phyloP scores from a whole-genome alignment of 345 rosid genomes.

The Camelina hispida region DNA sequence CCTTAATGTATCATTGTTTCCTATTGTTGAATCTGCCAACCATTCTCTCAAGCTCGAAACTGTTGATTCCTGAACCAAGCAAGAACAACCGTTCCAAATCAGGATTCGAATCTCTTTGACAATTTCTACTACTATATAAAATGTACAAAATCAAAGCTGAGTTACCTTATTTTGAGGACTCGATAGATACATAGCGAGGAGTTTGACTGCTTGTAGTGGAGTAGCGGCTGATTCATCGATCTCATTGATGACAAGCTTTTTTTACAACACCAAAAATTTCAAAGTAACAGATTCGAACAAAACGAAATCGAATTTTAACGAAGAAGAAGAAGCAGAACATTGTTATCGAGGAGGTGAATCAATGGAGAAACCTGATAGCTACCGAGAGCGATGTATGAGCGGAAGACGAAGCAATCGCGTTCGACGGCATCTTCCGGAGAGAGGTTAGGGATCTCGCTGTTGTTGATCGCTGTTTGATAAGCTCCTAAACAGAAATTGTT shows the following conservation, averaged over 20 bases:
- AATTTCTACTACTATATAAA: neutral
- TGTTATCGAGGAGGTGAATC: no score
- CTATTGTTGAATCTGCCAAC: conserved; percentile 76
- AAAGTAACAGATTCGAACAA: conserved; percentile 1
- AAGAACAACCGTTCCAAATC: neutral
- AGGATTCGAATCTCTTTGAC: neutral
- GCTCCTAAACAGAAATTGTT: conserved; percentile 85
- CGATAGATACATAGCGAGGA: conserved; percentile 75
- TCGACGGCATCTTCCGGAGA: conserved; percentile 79
- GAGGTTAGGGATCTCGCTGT: conserved; percentile 70
- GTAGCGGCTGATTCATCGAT: conserved; percentile 79
- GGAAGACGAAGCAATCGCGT: conserved; percentile 77
- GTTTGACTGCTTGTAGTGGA: conserved; percentile 81
- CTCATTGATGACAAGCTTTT: conserved; percentile 78
- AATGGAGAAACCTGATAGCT: conserved; percentile 61
- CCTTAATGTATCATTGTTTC: conserved; percentile 62
- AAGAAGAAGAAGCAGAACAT: no score
- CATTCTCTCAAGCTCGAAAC: conserved; percentile 77
- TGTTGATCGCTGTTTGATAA: conserved; percentile 89
- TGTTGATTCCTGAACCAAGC: conserved; percentile 61
- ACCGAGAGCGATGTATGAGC: conserved; percentile 93
- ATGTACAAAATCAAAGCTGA: neutral
- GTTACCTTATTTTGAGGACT: conserved; percentile 64
- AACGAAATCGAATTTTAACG: neutral
- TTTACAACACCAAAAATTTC: conserved; percentile 21